phyloP scores from a whole-genome alignment of 2,329 filamentous ascomycete species.

The Pseudogymnoascus sp. region DNA sequence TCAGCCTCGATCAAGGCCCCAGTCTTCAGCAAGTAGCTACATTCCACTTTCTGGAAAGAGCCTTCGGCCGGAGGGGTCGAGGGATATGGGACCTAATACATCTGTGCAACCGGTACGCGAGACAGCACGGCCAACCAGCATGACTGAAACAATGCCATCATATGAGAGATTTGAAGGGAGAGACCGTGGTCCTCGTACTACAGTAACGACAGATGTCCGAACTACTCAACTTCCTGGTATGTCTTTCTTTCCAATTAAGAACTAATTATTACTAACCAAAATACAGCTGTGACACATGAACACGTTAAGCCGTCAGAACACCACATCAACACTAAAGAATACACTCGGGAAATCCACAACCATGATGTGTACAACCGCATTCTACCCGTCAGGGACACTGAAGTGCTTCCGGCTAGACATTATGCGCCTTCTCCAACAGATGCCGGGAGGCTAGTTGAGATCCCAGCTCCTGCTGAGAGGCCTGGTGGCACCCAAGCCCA shows the following conservation, averaged over 20 bases:
- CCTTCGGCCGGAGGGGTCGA: neutral
- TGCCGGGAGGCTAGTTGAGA: conserved; percentile 33
- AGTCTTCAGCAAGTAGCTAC: neutral
- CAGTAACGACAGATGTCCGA: neutral
- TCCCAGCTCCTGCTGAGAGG: conserved; percentile 29
- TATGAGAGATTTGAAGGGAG: neutral
- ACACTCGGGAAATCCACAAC: conserved; percentile 45
- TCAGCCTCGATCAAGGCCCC: neutral
- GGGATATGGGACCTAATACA: neutral
- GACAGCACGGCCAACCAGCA: conserved; percentile 8
- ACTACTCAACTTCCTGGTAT: neutral
- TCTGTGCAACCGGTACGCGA: neutral
- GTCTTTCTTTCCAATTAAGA: neutral
- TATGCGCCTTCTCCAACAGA: conserved; percentile 31
- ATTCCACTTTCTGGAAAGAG: neutral
- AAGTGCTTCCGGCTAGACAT: conserved; percentile 44
- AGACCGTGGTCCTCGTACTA: neutral
- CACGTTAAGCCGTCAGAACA: conserved; percentile 35
- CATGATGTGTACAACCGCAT: conserved; percentile 43
- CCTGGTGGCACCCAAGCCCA: neutral
- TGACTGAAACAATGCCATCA: neutral
- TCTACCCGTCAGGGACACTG: conserved; percentile 43
- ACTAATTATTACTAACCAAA: neutral
- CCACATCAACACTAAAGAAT: conserved; percentile 37
- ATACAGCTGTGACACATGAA: conserved; percentile 41